A percentile compares a stretch with the other conserved stretches of the same genome.
phyloP scores from a whole-genome alignment of 805 yeast genomes.

The Saccharomycopsis vini region DNA sequence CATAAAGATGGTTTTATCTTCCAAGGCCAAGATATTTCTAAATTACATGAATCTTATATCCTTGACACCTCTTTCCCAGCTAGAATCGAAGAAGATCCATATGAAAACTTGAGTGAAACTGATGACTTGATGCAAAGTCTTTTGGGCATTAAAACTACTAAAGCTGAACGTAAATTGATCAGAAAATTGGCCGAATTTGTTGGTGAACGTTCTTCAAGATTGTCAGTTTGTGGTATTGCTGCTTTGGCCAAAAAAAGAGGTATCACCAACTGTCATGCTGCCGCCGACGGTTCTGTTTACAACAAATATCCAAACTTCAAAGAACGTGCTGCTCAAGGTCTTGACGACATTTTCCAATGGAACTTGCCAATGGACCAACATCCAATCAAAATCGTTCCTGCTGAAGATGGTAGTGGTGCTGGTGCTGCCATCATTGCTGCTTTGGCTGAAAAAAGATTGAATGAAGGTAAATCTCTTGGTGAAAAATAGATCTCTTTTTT shows the following conservation, averaged over 20 bases:
- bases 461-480: background rate
- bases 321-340: conserved; percentile 79
- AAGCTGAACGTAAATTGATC: conserved; percentile 71
- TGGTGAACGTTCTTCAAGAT: conserved; percentile 88
- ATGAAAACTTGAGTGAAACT: conserved; percentile 72
- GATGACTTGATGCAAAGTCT: conserved; percentile 51
- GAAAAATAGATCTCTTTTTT: too few species aligned
- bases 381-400: conserved; percentile 80
- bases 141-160: conserved; percentile 58
- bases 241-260: conserved; percentile 86
- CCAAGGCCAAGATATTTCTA: conserved; percentile 55
- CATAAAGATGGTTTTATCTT: conserved; percentile 58
- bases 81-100: conserved; percentile 79
- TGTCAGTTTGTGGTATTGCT: conserved; percentile 91
- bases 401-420: conserved; percentile 98
- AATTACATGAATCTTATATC: conserved; percentile 53
- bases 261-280: conserved; percentile 63
- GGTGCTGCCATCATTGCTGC: conserved; percentile 99
- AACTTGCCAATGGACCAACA: conserved; percentile 38
- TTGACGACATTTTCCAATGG: conserved; percentile 89
- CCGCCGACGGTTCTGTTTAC: conserved; percentile 95
- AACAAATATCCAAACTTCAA: conserved; percentile 90
- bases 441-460: conserved; percentile 70
- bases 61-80: conserved; percentile 90
- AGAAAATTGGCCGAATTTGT: conserved; percentile 78